Conservation (phyloP, 1,284 basidiomycete species). For the Heliocybe sulcata region DNA sequence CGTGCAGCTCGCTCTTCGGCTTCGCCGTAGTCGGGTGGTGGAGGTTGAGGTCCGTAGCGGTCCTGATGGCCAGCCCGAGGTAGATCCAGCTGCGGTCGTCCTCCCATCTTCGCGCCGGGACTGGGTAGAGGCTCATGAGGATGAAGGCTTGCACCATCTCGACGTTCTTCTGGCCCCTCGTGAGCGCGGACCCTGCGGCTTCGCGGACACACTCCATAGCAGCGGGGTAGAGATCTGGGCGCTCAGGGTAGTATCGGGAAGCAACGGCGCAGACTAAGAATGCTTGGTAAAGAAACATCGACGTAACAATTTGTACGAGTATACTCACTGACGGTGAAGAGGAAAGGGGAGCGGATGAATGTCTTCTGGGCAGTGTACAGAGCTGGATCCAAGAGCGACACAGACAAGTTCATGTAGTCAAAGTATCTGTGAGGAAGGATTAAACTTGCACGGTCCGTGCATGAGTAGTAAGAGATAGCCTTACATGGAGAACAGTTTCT, state of each 20-base stretch:
- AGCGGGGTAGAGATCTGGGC: conserved; percentile 57
- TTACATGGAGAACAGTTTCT: conserved; percentile 74
- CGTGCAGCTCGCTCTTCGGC: conserved; percentile 63
- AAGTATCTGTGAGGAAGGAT: conserved; percentile 46
- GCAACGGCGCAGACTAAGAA: conserved; percentile 67
- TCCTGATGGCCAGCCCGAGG: conserved; percentile 72
- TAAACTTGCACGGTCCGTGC: too few species aligned
- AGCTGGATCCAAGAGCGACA: conserved; percentile 66
- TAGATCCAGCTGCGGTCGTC: conserved; percentile 77
- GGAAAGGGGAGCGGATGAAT: conserved; percentile 69
- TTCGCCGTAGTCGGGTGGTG: conserved; percentile 68
- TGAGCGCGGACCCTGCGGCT: conserved; percentile 66
- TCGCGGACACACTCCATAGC: conserved; percentile 67
- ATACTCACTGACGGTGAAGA: conserved; percentile 76
- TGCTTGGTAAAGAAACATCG: not conserved
- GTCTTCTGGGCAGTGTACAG: conserved; percentile 70
- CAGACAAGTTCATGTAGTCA: conserved; percentile 66
- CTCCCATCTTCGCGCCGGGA: conserved; percentile 68
- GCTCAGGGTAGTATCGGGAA: conserved; percentile 61
- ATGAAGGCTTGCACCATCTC: conserved; percentile 72
- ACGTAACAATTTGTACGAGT: not conserved
- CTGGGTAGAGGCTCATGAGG: conserved; percentile 65
- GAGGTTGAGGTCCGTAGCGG: conserved; percentile 79
- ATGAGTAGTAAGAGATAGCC: conserved; percentile 20
- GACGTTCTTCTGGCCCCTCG: conserved; percentile 66